Evolutionary conservation across 192 early-diverging fungal genomes (phyloP).

Genomic region (Backusella macrospora): DNA sequence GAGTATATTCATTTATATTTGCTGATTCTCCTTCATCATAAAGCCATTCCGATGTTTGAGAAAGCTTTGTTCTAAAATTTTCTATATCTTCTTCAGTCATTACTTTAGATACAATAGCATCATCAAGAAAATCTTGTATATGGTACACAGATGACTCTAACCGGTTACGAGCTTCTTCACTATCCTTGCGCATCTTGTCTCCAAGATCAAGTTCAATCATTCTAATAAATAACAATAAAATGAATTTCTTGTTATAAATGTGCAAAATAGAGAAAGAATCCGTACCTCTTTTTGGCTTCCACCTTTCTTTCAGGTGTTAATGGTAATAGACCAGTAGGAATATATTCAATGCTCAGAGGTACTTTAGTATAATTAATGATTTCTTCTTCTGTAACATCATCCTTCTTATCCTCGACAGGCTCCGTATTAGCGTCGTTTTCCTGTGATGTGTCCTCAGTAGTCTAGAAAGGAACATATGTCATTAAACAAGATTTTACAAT

Average conservation of each 20-base stretch:
- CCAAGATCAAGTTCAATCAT: conserved; percentile 66
- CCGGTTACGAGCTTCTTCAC: conserved; percentile 83
- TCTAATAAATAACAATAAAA: conserved; percentile 19
- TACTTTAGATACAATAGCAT: conserved; percentile 68
- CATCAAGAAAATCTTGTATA: conserved; percentile 77
- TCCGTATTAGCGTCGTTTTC: conserved; percentile 38
- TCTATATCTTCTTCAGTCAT: conserved; percentile 73
- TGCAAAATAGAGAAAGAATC: background rate
- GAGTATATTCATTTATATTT: conserved; percentile 62
- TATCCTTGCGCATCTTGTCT: conserved; percentile 67
- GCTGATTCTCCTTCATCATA: conserved; percentile 79
- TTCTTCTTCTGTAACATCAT: conserved; percentile 9
- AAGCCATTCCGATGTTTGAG: conserved; percentile 79
- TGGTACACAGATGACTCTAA: conserved; percentile 92
- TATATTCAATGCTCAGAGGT: conserved; percentile 28
- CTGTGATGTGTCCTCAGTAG: conserved; percentile 8
- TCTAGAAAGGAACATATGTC: background rate
- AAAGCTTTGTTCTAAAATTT: conserved; percentile 55
- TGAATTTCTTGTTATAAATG: background rate
- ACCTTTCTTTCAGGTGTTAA: conserved; percentile 33
- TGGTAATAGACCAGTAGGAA: conserved; percentile 27
- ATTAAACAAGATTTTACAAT: background rate
- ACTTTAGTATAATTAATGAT: conserved; percentile 22
- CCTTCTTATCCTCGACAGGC: conserved; percentile 44
- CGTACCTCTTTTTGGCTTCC: conserved; percentile 34